Evolutionary conservation across 345 rosid genomes (phyloP), one percentile per base, ranked within the genome.

Genomic region (Eucalyptus coolabah): DNA sequence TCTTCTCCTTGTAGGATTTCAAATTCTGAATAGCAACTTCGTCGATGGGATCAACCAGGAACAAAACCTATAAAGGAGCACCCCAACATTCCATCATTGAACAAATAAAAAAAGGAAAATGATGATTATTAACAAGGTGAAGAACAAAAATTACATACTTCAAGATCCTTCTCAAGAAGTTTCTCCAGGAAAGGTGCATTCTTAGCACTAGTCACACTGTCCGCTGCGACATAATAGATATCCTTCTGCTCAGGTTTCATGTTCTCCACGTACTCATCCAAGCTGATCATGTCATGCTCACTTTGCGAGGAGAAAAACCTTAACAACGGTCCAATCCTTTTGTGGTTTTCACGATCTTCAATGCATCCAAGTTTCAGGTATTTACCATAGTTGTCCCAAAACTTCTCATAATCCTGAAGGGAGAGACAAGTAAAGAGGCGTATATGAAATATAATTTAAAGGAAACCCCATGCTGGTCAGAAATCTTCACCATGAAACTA

Each of bases 171-270:
- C 94, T 96, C 97, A 53, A 94, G 69, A 87, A 98, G 95, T 94
- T 91, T 98, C 94, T 98, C 99, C 65, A 98, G 93, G 98, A 98
- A 98, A 92, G 99, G 99, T 86, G 99, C 93, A 91, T 95, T 96
- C 93, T 90, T 96, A 81, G 99, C 99, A 92, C 99, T 96, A 86
- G 93, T 93, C 83, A 97, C 93, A 80, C 98, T 98, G 91, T 98
- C 99, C 28, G 99, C 90, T 89, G 99, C 99, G 87, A 98, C 94
- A 91, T 92, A 98, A 91, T 94, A 98, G 81, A 98, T 95, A 89
- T 96, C 97, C 94, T 98, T 98, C 93, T 98, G 99, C 50, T 98
- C 98, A 60, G 96, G 95, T 91, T 98, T 97, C 99, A 98, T 97
- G 90, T 97, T 97, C 92, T 97, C 99, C 28, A 97, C 97, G 91